phyloP scores from a whole-genome alignment of 208 protist species.

The Leishmania braziliensis region DNA sequence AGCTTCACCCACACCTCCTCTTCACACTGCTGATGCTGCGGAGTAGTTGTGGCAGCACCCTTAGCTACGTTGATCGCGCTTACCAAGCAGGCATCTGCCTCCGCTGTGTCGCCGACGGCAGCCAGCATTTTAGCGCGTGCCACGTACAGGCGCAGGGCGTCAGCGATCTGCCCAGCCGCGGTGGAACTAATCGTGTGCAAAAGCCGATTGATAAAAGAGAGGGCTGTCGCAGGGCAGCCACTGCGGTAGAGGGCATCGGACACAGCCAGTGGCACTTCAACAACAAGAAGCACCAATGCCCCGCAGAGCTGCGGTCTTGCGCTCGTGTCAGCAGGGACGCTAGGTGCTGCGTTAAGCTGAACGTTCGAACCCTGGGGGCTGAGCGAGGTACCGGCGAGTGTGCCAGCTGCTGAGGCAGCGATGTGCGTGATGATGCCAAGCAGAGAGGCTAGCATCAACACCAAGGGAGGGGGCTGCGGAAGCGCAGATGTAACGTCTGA shows the following conservation, averaged over 20 bases:
- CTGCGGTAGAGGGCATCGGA: conserved; percentile 24
- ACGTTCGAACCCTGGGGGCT: neutral
- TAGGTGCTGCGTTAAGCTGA: neutral
- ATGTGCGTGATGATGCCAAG: neutral
- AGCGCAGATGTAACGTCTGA: neutral
- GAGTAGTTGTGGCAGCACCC: neutral
- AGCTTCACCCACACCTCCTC: conserved; percentile 72
- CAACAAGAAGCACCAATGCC: conserved; percentile 9
- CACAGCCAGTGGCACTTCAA: conserved; percentile 33
- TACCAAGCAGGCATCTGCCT: conserved; percentile 47
- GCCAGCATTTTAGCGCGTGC: conserved; percentile 49
- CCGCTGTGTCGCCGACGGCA: conserved; percentile 31
- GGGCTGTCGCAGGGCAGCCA: conserved; percentile 3
- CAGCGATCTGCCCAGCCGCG: neutral
- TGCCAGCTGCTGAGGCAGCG: neutral
- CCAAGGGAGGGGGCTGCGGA: conserved; percentile 10
- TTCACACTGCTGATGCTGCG: conserved; percentile 1
- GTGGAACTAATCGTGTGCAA: neutral
- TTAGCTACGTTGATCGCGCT: conserved; percentile 25
- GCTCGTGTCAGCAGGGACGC: neutral
- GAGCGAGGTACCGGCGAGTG: neutral
- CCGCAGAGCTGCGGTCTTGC: neutral
- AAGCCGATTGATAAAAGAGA: conserved; percentile 17
- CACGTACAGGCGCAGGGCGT: conserved; percentile 20
- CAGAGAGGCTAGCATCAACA: conserved; percentile 5